These are phyloP conservation scores for Zea luxurians DNA, from an alignment of 176 grass and related monocot species.

Conservation along the genomic window DNA sequence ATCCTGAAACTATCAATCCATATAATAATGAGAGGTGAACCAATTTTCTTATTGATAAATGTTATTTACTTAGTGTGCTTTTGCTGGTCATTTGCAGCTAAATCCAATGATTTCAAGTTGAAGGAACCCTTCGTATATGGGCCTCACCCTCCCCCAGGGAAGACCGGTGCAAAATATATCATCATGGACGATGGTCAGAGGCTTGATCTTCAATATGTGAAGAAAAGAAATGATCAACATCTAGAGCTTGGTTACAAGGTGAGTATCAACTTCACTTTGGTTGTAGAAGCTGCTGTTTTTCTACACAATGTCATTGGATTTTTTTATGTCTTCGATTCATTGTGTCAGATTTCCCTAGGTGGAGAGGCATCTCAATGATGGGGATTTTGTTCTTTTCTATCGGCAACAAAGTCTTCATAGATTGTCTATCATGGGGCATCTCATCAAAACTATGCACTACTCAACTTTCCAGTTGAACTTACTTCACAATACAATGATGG, in stretches of 20 bases:
- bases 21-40: conserved; percentile 92
- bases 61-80: conserved; percentile 1
- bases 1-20: conserved; percentile 94
- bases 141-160: too few relatives aligned
- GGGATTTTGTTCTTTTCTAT: conserved; percentile 92
- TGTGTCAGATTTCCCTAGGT: conserved; percentile 53
- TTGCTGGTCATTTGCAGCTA: too few relatives aligned
- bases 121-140: too few relatives aligned
- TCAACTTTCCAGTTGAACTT: too few relatives aligned
- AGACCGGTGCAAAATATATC: conserved; percentile 58
- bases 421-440: too few relatives aligned
- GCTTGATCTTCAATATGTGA: conserved; percentile 86
- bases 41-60: not conserved
- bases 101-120: too few relatives aligned
- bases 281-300: not conserved
- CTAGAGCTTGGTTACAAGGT: conserved; percentile 94
- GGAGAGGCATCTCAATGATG: conserved; percentile 85
- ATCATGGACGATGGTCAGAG: conserved; percentile 92
- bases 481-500: too few relatives aligned
- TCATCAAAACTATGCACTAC: too few relatives aligned
- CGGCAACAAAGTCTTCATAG: conserved; percentile 49
- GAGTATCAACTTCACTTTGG: conserved; percentile 3
- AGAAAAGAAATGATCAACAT: conserved; percentile 96
- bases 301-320: not conserved
- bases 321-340: conserved; percentile 5